Conservation (phyloP, 371 early-diverging fungal genomes). For the Mucor mucedo region DNA sequence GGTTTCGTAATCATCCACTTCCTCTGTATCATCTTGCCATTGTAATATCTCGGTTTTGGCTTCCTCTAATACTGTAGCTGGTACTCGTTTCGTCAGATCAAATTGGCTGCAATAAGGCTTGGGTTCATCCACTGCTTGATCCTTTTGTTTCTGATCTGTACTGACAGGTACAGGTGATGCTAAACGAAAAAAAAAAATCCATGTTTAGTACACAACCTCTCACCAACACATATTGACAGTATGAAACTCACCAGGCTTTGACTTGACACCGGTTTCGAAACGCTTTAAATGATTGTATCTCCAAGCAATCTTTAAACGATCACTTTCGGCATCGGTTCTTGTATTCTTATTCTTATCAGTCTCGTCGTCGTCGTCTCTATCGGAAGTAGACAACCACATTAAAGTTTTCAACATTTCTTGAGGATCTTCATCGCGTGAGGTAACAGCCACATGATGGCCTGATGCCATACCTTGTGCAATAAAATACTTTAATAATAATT, state of each 20-base stretch:
- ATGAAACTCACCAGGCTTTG: constrained; percentile 35
- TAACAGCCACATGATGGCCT: constrained; percentile 75
- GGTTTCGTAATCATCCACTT: constrained; percentile 53
- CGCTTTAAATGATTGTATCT: constrained; percentile 83
- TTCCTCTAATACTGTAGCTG: constrained; percentile 53
- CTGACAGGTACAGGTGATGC: constrained; percentile 32
- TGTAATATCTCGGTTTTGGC: constrained; percentile 48
- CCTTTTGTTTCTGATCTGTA: constrained; percentile 10
- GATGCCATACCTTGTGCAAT: constrained; percentile 85
- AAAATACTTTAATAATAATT: constrained; percentile 79
- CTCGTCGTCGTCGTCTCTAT: constrained; percentile 57
- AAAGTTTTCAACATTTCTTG: constrained; percentile 59
- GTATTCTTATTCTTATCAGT: constrained; percentile 45
- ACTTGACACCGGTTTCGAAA: constrained; percentile 56
- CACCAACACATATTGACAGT: too few species aligned
- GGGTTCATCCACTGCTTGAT: constrained; percentile 27
- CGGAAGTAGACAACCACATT: constrained; percentile 63
- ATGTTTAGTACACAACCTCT: too few species aligned
- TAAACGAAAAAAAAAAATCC: constrained; percentile 5
- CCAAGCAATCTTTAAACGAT: constrained; percentile 92
- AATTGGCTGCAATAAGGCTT: constrained; percentile 74
- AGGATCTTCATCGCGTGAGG: constrained; percentile 69
- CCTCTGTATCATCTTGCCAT: constrained; percentile 33
- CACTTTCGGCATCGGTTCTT: constrained; percentile 50
- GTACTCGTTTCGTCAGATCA: constrained; percentile 77